These are phyloP conservation scores for Vicia faba DNA, from an alignment of 306 rosid genomes.

Conservation along the genomic window DNA sequence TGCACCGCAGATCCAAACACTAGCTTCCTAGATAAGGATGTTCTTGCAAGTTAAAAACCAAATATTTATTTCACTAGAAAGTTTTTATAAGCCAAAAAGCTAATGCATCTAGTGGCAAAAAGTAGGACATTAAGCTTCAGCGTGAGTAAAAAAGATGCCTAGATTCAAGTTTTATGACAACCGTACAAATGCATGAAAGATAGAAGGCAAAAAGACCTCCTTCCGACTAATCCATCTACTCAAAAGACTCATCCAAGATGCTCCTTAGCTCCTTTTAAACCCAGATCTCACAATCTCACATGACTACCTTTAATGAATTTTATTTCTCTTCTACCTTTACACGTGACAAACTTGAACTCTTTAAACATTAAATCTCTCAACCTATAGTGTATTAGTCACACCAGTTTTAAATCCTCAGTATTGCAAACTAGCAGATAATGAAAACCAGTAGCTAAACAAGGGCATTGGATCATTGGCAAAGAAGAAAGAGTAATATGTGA, in stretches of 20 bases:
- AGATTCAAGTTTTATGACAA: constrained; percentile 17
- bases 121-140: constrained; percentile 7
- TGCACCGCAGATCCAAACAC: no score
- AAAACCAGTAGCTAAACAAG: constrained; percentile 21
- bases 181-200: not conserved
- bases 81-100: not conserved
- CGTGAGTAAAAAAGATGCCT: not conserved
- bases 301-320: constrained; percentile 51
- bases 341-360: constrained; percentile 47
- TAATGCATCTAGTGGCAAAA: not conserved
- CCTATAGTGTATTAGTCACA: constrained; percentile 43
- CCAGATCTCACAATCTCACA: constrained; percentile 55
- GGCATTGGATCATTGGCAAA: not conserved
- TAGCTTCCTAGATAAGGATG: not conserved
- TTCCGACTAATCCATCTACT: constrained; percentile 48
- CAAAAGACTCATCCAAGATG: constrained; percentile 60
- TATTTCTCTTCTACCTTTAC: constrained; percentile 40
- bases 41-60: not conserved
- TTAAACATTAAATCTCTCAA: constrained; percentile 59
- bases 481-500: constrained; percentile 16
- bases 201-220: constrained; percentile 4
- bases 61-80: not conserved
- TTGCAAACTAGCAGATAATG: constrained; percentile 35
- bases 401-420: constrained; percentile 58
- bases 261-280: constrained; percentile 50